Evolutionary conservation across 441 rosid species (phyloP).

Genomic region (Populus hybrid): DNA sequence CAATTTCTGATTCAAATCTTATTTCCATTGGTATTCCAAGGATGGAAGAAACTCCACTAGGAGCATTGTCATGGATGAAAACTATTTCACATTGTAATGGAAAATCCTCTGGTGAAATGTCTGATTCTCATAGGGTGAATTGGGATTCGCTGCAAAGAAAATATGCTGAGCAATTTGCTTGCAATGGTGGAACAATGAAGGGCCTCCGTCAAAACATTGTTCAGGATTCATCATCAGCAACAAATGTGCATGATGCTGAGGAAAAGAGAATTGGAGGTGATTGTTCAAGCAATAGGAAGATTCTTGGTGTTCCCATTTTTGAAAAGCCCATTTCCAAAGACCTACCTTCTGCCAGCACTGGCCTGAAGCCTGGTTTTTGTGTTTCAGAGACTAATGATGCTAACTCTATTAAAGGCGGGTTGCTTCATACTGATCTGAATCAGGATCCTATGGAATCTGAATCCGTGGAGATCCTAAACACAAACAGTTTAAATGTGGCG

Average conservation of each 20-base stretch:
- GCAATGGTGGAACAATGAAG: constrained; percentile 24
- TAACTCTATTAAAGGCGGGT: constrained; percentile 13
- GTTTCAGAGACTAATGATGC: constrained; percentile 15
- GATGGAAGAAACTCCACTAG: neutral
- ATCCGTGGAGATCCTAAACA: constrained; percentile 12
- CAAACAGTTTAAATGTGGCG: constrained; percentile 13
- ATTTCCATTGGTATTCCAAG: constrained; percentile 11
- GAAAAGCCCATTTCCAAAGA: constrained; percentile 21
- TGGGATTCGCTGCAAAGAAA: constrained; percentile 21
- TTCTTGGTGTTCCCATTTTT: constrained; percentile 27
- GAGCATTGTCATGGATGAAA: neutral
- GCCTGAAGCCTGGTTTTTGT: constrained; percentile 6
- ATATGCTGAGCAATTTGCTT: constrained; percentile 25
- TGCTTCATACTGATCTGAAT: constrained; percentile 31
- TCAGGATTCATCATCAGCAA: constrained; percentile 26
- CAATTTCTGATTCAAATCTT: constrained; percentile 9
- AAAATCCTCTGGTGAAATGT: constrained; percentile 18
- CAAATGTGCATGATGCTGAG: constrained; percentile 20
- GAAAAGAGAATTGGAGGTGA: constrained; percentile 18
- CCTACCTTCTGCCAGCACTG: constrained; percentile 14
- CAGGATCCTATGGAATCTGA: constrained; percentile 26
- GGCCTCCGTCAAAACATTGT: constrained; percentile 12
- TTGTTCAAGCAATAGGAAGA: constrained; percentile 26
- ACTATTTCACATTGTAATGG: constrained; percentile 1
- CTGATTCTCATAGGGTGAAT: constrained; percentile 21